phyloP scores from a whole-genome alignment of 2,329 filamentous ascomycete genomes.

The Cryphonectria nitschkei region DNA sequence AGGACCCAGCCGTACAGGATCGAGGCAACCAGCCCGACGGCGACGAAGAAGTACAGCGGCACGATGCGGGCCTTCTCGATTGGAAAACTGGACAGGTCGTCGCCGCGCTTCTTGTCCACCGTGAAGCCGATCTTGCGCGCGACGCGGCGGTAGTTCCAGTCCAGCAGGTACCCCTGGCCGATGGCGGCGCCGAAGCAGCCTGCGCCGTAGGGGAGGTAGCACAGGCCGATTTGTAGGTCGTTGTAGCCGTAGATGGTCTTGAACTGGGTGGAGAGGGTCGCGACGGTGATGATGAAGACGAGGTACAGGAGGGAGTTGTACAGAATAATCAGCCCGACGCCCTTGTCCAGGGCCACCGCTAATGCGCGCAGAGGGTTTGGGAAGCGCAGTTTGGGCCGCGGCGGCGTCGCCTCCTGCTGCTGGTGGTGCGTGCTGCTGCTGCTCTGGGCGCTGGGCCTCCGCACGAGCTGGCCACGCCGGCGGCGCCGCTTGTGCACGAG shows the following conservation, averaged over 20 bases:
- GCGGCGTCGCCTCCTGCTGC: neutral
- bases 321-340: constrained; percentile 56
- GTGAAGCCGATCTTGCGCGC: constrained; percentile 64
- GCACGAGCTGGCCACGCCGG: neutral
- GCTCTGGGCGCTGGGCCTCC: constrained; percentile 2
- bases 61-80: constrained; percentile 60
- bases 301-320: constrained; percentile 60
- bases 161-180: constrained; percentile 60
- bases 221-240: constrained; percentile 56
- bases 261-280: constrained; percentile 57
- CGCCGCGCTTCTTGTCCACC: constrained; percentile 62
- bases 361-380: constrained; percentile 63
- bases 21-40: constrained; percentile 55
- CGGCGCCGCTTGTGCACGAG: constrained; percentile 40
- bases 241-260: constrained; percentile 54
- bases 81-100: constrained; percentile 55
- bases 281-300: constrained; percentile 57
- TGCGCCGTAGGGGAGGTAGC: constrained; percentile 58
- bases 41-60: constrained; percentile 57
- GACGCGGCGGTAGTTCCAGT: constrained; percentile 73
- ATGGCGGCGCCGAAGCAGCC: constrained; percentile 54
- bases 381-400: constrained; percentile 46
- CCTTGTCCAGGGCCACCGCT: constrained; percentile 58
- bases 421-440: constrained; percentile 7
- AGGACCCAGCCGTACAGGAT: constrained; percentile 63